Percentiles rank a stretch among this genome's conserved stretches.
These are phyloP conservation scores for Agrocybe praecox DNA, from an alignment of 768 basidiomycete species.

Conservation along the genomic window DNA sequence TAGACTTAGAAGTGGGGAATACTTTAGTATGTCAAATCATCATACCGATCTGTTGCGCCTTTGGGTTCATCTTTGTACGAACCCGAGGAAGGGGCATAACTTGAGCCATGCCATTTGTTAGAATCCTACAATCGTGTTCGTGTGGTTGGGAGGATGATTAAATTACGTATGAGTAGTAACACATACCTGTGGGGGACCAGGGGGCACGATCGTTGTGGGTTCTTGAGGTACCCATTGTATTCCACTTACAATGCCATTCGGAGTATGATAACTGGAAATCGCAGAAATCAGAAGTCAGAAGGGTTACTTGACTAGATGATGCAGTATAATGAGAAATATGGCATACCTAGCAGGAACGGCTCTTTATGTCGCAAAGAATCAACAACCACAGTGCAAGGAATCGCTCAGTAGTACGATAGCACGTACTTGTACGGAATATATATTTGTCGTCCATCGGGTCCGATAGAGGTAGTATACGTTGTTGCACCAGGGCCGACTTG, in stretches of 20 bases:
- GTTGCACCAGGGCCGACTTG: constrained; percentile 68
- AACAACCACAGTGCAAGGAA: background rate
- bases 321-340: constrained; percentile 7
- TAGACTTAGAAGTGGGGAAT: background rate
- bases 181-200: constrained; percentile 58
- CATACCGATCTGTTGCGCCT: background rate
- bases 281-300: constrained; percentile 22
- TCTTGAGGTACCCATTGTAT: constrained; percentile 74
- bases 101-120: constrained; percentile 2
- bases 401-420: background rate
- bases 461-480: constrained; percentile 70
- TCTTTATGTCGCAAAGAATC: constrained; percentile 36
- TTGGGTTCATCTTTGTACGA: constrained; percentile 1
- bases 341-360: constrained; percentile 74
- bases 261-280: constrained; percentile 65
- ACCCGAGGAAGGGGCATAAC: background rate
- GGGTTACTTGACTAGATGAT: constrained; percentile 7
- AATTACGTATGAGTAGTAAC: background rate
- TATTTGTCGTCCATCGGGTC: constrained; percentile 59
- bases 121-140: constrained; percentile 1
- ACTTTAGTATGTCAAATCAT: background rate
- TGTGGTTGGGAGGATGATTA: background rate
- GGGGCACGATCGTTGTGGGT: constrained; percentile 59
- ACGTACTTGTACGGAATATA: constrained; percentile 80
- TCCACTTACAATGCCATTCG: constrained; percentile 67